A percentile compares a stretch with the other conserved stretches of the same genome.
phyloP scores from a whole-genome alignment of 2,329 filamentous ascomycete genomes.

The Calonectria montana region DNA sequence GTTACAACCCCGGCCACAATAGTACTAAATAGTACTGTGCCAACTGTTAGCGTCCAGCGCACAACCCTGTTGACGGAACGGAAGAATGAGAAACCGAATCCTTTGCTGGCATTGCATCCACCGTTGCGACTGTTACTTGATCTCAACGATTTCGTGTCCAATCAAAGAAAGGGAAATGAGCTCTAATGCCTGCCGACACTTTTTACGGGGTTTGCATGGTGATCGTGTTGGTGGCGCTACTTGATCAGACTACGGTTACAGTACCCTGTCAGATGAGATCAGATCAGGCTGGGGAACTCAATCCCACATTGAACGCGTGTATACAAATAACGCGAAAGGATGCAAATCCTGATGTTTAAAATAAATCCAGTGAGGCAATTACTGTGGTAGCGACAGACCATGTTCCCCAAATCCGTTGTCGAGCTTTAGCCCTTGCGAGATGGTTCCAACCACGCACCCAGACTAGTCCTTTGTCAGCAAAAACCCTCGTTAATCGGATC shows the following conservation, averaged over 20 bases:
- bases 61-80: background rate
- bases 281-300: background rate
- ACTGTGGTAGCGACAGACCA: background rate
- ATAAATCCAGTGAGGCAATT: background rate
- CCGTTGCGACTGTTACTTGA: background rate
- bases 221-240: background rate
- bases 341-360: background rate
- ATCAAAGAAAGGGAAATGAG: background rate
- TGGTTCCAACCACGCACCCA: background rate
- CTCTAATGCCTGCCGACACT: background rate
- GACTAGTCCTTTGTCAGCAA: background rate
- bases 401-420: background rate
- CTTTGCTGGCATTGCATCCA: background rate
- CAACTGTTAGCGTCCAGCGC: background rate
- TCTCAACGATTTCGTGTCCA: background rate
- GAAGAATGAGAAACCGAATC: constrained; percentile 3
- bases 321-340: background rate
- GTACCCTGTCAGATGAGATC: background rate
- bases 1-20: background rate
- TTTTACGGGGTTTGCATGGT: background rate
- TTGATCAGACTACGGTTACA: background rate
- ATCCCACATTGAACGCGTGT: background rate
- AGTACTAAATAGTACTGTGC: background rate
- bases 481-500: background rate
- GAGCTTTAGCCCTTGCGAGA: background rate